Conservation (phyloP, 169 alveolate genomes). For the Plasmodium malariae region DNA sequence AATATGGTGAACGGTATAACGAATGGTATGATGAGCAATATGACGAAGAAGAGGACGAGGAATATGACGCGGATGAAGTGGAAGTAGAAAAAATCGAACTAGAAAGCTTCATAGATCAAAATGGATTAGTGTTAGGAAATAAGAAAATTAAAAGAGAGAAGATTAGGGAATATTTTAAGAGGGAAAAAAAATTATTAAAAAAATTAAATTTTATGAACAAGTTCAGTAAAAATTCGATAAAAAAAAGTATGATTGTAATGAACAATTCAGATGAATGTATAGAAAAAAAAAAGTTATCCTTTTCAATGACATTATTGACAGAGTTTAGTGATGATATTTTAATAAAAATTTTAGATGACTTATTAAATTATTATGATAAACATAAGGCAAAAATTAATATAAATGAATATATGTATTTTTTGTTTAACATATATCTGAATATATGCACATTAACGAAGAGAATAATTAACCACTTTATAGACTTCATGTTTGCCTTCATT, state of each 20-base stretch:
- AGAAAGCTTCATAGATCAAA: not conserved
- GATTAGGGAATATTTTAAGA: conserved; percentile 41
- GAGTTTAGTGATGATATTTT: conserved; percentile 70
- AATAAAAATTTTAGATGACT: conserved; percentile 64
- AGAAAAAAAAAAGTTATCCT: conserved; percentile 48
- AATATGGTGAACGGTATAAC: not conserved
- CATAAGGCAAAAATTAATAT: conserved; percentile 61
- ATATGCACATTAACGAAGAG: conserved; percentile 48
- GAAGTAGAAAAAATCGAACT: not conserved
- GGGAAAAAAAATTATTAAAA: conserved; percentile 56
- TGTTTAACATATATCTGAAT: conserved; percentile 61
- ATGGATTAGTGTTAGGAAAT: not conserved
- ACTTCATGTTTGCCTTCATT: conserved; percentile 52
- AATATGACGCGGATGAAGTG: not conserved
- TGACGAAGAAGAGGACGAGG: not conserved
- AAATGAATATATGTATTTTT: conserved; percentile 67
- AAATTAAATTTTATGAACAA: conserved; percentile 28
- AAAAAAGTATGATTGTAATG: conserved; percentile 52
- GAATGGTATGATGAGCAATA: not conserved
- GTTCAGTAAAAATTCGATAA: conserved; percentile 30
- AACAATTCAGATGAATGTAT: conserved; percentile 49
- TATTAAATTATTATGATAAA: conserved; percentile 70
- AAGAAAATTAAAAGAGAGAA: conserved; percentile 25
- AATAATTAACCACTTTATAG: conserved; percentile 44
- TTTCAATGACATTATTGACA: conserved; percentile 27